Evolutionary conservation across 2,329 filamentous ascomycete species (phyloP).

Genomic region (Dothistroma septosporum): DNA sequence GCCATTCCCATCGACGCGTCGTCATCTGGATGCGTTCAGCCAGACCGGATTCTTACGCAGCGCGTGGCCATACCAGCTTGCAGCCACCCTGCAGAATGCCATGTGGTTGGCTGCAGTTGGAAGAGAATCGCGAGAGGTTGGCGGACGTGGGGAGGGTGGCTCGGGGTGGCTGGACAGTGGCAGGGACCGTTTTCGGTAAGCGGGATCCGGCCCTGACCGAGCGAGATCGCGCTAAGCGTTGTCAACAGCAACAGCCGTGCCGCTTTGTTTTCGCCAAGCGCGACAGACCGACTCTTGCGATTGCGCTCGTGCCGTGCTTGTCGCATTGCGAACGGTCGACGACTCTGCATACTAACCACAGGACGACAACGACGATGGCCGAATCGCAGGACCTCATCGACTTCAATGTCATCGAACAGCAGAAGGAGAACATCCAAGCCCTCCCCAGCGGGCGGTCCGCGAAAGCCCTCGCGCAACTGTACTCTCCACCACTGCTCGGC

Average conservation of each 20-base stretch:
- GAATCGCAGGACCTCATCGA: constrained; percentile 47
- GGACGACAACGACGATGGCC: constrained; percentile 24
- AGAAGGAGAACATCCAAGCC: constrained; percentile 97
- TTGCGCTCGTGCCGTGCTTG: not conserved
- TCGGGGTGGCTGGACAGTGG: not conserved
- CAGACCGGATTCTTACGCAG: not conserved
- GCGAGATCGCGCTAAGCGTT: not conserved
- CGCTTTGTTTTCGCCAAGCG: not conserved
- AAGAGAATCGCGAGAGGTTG: not conserved
- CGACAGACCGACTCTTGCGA: not conserved
- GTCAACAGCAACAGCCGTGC: not conserved
- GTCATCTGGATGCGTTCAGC: constrained; percentile 7
- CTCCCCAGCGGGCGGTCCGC: constrained; percentile 85
- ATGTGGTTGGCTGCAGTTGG: constrained; percentile 4
- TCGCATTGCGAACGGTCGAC: not conserved
- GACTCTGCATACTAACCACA: constrained; percentile 4
- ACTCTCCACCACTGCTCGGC: constrained; percentile 52
- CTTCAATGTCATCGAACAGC: constrained; percentile 91
- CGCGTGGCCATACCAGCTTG: not conserved
- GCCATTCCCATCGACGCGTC: constrained; percentile 8
- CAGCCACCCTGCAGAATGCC: not conserved
- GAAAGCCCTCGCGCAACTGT: constrained; percentile 77
- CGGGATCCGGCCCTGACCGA: not conserved
- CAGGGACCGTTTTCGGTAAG: not conserved
- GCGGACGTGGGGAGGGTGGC: too few relatives aligned